Evolutionary conservation across 139 green algal genomes (phyloP).

Genomic region (Auxenochlorella protothecoides): DNA sequence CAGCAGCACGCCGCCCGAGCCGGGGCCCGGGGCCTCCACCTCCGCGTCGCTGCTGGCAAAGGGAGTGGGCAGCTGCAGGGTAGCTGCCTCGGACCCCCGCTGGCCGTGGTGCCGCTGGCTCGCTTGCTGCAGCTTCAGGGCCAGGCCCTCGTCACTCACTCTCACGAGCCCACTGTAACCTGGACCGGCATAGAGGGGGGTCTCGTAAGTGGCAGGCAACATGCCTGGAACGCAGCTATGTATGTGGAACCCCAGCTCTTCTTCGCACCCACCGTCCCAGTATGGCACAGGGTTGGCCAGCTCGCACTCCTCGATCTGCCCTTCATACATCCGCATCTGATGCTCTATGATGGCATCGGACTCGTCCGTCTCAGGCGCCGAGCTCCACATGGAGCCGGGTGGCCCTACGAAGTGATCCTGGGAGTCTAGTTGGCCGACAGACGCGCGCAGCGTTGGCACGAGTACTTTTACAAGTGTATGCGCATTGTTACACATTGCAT

Average conservation of each 20-base stretch:
- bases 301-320: conserved; percentile 5
- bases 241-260: too few relatives aligned
- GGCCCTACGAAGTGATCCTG: neutral
- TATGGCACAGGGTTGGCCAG: neutral
- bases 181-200: neutral
- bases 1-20: conserved; percentile 22
- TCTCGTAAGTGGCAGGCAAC: too few relatives aligned
- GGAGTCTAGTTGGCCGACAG: too few relatives aligned
- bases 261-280: neutral
- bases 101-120: neutral
- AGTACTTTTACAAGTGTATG: too few relatives aligned
- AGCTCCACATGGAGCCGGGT: neutral
- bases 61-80: conserved; percentile 1
- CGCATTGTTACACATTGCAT: too few relatives aligned
- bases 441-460: too few relatives aligned
- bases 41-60: conserved; percentile 11
- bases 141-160: conserved; percentile 12
- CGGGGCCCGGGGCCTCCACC: conserved; percentile 19
- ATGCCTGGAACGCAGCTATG: too few relatives aligned
- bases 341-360: neutral
- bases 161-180: conserved; percentile 17
- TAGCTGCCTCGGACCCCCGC: neutral
- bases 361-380: neutral
- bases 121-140: neutral
- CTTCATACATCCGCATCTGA: neutral